A percentile compares a stretch with the other conserved stretches of the same genome.
Evolutionary conservation across 768 basidiomycete species (phyloP).

Genomic region (Megacollybia marginata): DNA sequence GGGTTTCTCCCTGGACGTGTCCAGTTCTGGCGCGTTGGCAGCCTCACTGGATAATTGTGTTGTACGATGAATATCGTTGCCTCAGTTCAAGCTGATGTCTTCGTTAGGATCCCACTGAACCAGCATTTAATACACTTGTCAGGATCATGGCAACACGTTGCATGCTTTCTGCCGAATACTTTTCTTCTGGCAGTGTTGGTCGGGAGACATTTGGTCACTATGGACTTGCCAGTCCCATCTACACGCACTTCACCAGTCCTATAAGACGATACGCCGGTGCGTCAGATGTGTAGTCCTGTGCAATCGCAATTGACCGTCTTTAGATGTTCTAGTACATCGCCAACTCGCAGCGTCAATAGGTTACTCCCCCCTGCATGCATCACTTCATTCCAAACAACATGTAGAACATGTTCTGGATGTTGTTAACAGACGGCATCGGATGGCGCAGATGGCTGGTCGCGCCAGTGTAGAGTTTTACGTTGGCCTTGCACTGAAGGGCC

Average conservation of each 20-base stretch:
- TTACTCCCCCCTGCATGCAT: constrained; percentile 74
- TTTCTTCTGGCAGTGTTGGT: constrained; percentile 90
- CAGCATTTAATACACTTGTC: constrained; percentile 94
- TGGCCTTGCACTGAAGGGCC: constrained; percentile 78
- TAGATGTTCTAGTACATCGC: constrained; percentile 90
- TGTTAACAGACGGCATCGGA: constrained; percentile 87
- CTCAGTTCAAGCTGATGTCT: constrained; percentile 1
- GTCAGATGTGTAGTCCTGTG: constrained; percentile 8
- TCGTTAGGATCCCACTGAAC: constrained; percentile 66
- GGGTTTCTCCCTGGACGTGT: constrained; percentile 79
- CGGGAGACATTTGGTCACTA: constrained; percentile 95
- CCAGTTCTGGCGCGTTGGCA: constrained; percentile 85
- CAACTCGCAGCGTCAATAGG: constrained; percentile 89
- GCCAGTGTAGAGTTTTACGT: constrained; percentile 98
- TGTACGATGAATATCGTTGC: constrained; percentile 34
- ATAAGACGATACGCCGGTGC: constrained; percentile 92
- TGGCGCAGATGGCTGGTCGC: constrained; percentile 96
- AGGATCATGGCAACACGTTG: constrained; percentile 99
- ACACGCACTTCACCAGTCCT: constrained; percentile 98
- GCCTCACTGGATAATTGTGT: constrained; percentile 82
- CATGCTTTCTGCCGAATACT: constrained; percentile 98
- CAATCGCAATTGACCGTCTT: neutral
- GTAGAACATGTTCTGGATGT: constrained; percentile 83
- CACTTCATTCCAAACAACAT: constrained; percentile 80
- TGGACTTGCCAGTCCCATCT: constrained; percentile 93